Evolutionary conservation across 176 grass and related monocot genomes (phyloP).

Genomic region (Microstegium vimineum): DNA sequence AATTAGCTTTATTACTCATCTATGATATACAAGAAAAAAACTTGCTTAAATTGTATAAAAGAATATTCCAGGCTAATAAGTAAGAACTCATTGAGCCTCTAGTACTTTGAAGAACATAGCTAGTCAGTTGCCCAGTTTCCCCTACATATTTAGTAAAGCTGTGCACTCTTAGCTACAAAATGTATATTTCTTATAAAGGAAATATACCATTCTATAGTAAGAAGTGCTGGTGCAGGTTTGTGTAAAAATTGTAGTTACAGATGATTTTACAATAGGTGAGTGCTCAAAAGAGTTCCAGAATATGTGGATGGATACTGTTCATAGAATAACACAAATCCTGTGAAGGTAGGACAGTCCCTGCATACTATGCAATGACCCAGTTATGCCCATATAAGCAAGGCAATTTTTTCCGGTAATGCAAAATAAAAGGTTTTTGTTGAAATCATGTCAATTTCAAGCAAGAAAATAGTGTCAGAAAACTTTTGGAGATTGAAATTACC

Average conservation of each 20-base stretch:
- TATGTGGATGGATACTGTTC: background rate
- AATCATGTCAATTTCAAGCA: background rate
- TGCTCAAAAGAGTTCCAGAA: background rate
- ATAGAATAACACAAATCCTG: background rate
- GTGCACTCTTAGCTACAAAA: background rate
- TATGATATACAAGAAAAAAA: background rate
- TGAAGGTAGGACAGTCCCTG: background rate
- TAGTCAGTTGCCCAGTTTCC: background rate
- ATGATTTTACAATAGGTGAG: background rate
- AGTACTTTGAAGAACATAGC: background rate
- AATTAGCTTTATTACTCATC: background rate
- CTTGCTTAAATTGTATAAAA: background rate
- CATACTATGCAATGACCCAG: background rate
- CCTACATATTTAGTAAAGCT: background rate
- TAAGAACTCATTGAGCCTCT: background rate
- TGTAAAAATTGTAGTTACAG: background rate
- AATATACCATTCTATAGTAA: background rate
- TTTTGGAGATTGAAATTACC: conserved; percentile 35
- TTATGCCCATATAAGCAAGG: background rate
- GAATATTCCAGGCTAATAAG: background rate
- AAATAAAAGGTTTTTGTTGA: background rate
- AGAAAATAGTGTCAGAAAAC: background rate
- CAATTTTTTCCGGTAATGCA: background rate
- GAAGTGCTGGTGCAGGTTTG: background rate
- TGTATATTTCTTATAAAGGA: background rate